A percentile compares a stretch with the other conserved stretches of the same genome.
phyloP scores from a whole-genome alignment of 129 eudicot genomes.

The Flaveria robusta region DNA sequence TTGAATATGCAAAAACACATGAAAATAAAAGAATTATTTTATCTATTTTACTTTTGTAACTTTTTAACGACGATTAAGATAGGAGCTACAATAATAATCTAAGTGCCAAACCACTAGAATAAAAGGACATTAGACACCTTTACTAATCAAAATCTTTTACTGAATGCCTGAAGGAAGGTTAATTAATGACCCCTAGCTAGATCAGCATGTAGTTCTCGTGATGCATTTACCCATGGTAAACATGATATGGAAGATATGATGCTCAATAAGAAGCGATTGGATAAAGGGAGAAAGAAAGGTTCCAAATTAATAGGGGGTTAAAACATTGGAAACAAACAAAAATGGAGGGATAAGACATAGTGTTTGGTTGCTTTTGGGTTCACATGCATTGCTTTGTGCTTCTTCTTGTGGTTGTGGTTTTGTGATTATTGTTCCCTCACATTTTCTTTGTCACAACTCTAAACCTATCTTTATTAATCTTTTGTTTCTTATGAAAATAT shows the following conservation, averaged over 20 bases:
- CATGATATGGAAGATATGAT: background rate
- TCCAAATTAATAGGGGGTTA: conserved; percentile 42
- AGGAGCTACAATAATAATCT: background rate
- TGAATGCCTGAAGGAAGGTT: background rate
- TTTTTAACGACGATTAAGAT: no score
- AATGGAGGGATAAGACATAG: conserved; percentile 39
- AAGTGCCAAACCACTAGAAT: background rate
- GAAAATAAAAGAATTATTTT: background rate
- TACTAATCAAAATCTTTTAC: background rate
- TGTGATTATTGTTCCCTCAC: conserved; percentile 39
- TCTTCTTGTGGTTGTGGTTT: conserved; percentile 37
- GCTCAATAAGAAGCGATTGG: background rate
- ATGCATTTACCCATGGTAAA: background rate
- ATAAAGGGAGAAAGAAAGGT: conserved; percentile 34
- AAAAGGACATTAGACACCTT: background rate
- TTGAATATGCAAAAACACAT: background rate
- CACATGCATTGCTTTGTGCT: conserved; percentile 43
- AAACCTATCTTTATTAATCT: background rate
- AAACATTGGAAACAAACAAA: conserved; percentile 26
- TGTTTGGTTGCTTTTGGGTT: conserved; percentile 44
- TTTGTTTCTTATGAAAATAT: conserved; percentile 10
- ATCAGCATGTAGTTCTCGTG: background rate
- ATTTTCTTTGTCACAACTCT: conserved; percentile 36
- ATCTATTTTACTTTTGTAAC: background rate
- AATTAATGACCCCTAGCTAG: background rate